phyloP scores from a whole-genome alignment of 768 basidiomycete genomes.

The Boletus subcaerulescens region DNA sequence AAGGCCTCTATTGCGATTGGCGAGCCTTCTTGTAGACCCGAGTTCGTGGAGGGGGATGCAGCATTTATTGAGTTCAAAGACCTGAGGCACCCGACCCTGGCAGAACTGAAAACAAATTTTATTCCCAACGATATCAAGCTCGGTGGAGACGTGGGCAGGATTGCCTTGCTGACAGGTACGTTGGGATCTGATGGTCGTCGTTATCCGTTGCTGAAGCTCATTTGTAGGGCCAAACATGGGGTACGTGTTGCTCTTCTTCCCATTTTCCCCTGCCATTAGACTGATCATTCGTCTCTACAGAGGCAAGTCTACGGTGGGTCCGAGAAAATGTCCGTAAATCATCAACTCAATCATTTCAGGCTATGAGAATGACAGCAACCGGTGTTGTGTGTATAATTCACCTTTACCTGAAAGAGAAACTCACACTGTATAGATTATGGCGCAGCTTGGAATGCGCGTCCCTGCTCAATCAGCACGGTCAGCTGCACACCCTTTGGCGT shows the following conservation, averaged over 20 bases:
- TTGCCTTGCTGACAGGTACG: slow-evolving; percentile 83
- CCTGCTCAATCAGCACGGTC: slow-evolving; percentile 81
- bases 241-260: slow-evolving; percentile 40
- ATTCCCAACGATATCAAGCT: slow-evolving; percentile 92
- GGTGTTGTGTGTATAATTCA: slow-evolving; percentile 60
- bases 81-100: slow-evolving; percentile 83
- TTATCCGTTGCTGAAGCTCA: neutral
- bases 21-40: slow-evolving; percentile 91
- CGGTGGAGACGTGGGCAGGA: slow-evolving; percentile 70
- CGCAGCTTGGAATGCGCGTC: slow-evolving; percentile 93
- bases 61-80: slow-evolving; percentile 87
- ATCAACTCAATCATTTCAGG: slow-evolving; percentile 33
- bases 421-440: slow-evolving; percentile 63
- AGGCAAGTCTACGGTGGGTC: slow-evolving; percentile 70
- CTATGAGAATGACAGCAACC: slow-evolving; percentile 94
- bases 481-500: slow-evolving; percentile 11
- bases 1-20: slow-evolving; percentile 88
- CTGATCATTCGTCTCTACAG: slow-evolving; percentile 32
- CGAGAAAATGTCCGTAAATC: neutral
- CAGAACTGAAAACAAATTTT: slow-evolving; percentile 70
- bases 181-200: slow-evolving; percentile 4
- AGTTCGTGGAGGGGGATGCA: slow-evolving; percentile 74
- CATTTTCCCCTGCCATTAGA: neutral
- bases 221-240: slow-evolving; percentile 80
- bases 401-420: neutral